Conservation (phyloP, 768 basidiomycete species). For the Strobilomyces dryophilus region DNA sequence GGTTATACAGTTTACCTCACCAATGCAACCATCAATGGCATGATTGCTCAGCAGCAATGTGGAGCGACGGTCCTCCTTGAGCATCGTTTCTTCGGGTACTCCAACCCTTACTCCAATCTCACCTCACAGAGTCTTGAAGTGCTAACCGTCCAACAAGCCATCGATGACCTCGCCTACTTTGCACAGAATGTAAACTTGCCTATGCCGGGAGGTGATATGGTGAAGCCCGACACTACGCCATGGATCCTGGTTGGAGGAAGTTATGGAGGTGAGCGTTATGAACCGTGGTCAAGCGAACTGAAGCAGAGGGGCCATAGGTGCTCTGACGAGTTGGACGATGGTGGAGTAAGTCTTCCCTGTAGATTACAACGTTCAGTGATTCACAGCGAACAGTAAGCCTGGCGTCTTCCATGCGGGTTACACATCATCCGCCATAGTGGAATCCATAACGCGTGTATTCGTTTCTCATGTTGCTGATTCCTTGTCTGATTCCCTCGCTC, state of each 20-base stretch:
- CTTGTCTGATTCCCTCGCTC: not conserved
- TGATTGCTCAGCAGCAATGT: too few relatives aligned
- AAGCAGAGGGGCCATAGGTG: conserved; percentile 21
- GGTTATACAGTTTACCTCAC: too few relatives aligned
- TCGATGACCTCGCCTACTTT: conserved; percentile 71
- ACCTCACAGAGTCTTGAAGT: conserved; percentile 50
- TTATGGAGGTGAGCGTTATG: conserved; percentile 30
- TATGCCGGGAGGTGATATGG: conserved; percentile 51
- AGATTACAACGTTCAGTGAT: not conserved
- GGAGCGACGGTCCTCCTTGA: conserved; percentile 47
- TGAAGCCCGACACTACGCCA: conserved; percentile 48
- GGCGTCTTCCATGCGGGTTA: conserved; percentile 40
- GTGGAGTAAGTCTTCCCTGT: conserved; percentile 45
- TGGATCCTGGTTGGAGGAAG: conserved; percentile 44
- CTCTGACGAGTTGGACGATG: conserved; percentile 49
- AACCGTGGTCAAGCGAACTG: not conserved
- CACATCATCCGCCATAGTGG: conserved; percentile 46
- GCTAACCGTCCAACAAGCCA: conserved; percentile 70
- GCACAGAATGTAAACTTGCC: conserved; percentile 61
- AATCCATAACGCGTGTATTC: conserved; percentile 38
- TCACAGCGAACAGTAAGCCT: conserved; percentile 31
- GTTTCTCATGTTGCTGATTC: not conserved
- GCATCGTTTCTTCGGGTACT: conserved; percentile 74
- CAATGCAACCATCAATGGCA: too few relatives aligned
- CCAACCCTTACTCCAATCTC: conserved; percentile 64